A percentile compares a stretch with the other conserved stretches of the same genome.
phyloP scores from a whole-genome alignment of 192 early-diverging fungal genomes.

The Backusella tarrabulga region DNA sequence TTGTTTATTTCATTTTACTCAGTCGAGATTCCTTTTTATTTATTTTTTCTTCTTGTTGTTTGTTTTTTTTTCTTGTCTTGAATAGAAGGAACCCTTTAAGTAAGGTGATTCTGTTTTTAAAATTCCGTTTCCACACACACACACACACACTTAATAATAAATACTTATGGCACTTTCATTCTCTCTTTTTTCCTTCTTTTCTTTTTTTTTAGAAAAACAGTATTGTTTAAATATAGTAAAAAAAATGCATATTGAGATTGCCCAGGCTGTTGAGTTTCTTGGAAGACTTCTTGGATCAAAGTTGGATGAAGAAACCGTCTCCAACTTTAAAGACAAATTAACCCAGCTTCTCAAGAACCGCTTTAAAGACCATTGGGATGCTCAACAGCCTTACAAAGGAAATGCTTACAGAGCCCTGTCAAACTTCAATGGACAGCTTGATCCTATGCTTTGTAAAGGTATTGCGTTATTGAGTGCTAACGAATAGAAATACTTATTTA shows the following conservation, averaged over 20 bases:
- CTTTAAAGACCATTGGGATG: conserved; percentile 75
- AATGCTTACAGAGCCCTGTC: conserved; percentile 79
- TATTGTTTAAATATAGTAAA: background rate
- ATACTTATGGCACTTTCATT: background rate
- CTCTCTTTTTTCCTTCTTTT: background rate
- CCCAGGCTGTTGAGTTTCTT: conserved; percentile 41
- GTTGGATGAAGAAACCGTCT: conserved; percentile 26
- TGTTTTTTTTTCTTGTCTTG: background rate
- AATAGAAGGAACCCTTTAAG: background rate
- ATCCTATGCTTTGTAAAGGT: conserved; percentile 59
- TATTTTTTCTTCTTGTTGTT: background rate
- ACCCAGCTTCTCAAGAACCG: conserved; percentile 50
- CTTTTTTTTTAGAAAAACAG: background rate
- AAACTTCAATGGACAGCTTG: conserved; percentile 67
- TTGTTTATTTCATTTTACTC: too few relatives aligned
- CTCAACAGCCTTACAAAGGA: conserved; percentile 60
- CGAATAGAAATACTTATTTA: background rate
- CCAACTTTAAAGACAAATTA: conserved; percentile 51
- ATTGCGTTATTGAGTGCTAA: background rate
- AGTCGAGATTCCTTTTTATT: background rate
- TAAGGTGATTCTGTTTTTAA: background rate
- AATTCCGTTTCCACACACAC: background rate
- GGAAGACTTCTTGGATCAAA: conserved; percentile 31
- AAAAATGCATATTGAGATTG: conserved; percentile 39
- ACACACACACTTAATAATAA: background rate